A percentile compares a stretch with the other conserved stretches of the same genome.
Evolutionary conservation across 2,329 filamentous ascomycete genomes (phyloP).

Genomic region (Chrysoporthe austroafricana): DNA sequence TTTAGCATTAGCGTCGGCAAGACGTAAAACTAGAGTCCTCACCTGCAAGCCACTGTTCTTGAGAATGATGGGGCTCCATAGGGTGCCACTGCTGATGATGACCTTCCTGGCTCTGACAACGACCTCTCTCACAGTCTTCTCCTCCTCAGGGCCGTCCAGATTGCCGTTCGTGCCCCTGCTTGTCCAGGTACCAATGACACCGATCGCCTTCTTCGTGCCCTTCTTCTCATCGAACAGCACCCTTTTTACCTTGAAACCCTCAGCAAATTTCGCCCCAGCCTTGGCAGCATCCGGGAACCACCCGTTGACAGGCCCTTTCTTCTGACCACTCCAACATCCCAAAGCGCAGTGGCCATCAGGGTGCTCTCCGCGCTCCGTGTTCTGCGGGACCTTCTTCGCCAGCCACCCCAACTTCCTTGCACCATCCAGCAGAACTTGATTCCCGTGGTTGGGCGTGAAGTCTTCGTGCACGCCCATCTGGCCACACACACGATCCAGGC

Average conservation of each 20-base stretch:
- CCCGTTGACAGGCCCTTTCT: slow-evolving; percentile 74
- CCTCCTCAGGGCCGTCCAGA: slow-evolving; percentile 36
- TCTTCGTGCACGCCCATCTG: slow-evolving; percentile 76
- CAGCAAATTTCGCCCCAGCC: slow-evolving; percentile 76
- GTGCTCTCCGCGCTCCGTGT: slow-evolving; percentile 72
- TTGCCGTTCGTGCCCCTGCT: slow-evolving; percentile 62
- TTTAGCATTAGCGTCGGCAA: slow-evolving; percentile 2
- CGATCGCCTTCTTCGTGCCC: slow-evolving; percentile 61
- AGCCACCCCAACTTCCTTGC: slow-evolving; percentile 72
- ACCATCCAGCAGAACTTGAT: slow-evolving; percentile 71
- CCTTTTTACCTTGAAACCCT: slow-evolving; percentile 74
- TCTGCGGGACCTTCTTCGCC: slow-evolving; percentile 72
- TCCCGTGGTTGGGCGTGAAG: slow-evolving; percentile 72
- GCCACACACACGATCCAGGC: slow-evolving; percentile 73
- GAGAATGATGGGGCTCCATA: slow-evolving; percentile 75
- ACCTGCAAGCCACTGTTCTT: slow-evolving; percentile 73
- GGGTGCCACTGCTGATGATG: slow-evolving; percentile 71
- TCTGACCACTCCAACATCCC: slow-evolving; percentile 67
- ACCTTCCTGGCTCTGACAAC: slow-evolving; percentile 76
- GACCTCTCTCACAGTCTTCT: slow-evolving; percentile 60
- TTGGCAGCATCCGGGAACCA: slow-evolving; percentile 77
- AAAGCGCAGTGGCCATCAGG: slow-evolving; percentile 66
- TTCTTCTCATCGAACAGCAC: slow-evolving; percentile 65
- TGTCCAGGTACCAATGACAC: slow-evolving; percentile 73
- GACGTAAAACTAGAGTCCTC: slow-evolving; percentile 28